Evolutionary conservation across 1,284 basidiomycete genomes (phyloP).

Genomic region (Lentinus polychrous): DNA sequence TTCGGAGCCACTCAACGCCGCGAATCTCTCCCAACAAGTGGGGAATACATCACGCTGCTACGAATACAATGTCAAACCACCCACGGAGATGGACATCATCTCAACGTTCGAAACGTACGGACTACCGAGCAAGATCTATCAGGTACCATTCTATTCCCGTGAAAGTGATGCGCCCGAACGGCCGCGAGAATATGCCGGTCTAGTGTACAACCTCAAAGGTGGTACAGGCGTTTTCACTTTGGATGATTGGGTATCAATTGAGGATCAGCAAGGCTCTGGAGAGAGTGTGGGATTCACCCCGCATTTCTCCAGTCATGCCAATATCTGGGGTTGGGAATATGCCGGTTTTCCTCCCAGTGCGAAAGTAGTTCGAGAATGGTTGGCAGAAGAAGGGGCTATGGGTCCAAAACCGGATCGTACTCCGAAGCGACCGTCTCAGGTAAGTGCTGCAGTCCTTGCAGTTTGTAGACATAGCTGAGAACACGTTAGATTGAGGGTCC

Average conservation of each 20-base stretch:
- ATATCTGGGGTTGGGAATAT: conserved; percentile 73
- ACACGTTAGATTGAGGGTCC: conserved; percentile 62
- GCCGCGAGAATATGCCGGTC: conserved; percentile 76
- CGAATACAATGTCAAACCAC: conserved; percentile 49
- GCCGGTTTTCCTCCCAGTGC: conserved; percentile 56
- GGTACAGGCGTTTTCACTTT: conserved; percentile 44
- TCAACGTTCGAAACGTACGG: conserved; percentile 43
- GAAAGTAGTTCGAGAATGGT: conserved; percentile 46
- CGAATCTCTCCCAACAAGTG: not conserved
- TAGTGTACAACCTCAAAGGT: conserved; percentile 66
- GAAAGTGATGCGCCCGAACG: conserved; percentile 63
- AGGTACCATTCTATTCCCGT: conserved; percentile 74
- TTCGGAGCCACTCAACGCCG: not conserved
- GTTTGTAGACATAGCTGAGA: conserved; percentile 4
- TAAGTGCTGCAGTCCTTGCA: conserved; percentile 17
- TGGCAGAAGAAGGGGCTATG: conserved; percentile 25
- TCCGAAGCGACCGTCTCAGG: conserved; percentile 46
- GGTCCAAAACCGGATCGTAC: conserved; percentile 3
- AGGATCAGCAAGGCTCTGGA: not conserved
- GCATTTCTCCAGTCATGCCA: not conserved
- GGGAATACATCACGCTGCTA: conserved; percentile 23
- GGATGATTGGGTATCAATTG: conserved; percentile 40
- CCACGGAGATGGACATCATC: conserved; percentile 46
- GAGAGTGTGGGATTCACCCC: not conserved
- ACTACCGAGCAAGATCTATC: conserved; percentile 63